Percentiles rank a stretch among this genome's conserved stretches.
Evolutionary conservation across 1,284 basidiomycete species (phyloP).

Genomic region (Tremellales sp.): DNA sequence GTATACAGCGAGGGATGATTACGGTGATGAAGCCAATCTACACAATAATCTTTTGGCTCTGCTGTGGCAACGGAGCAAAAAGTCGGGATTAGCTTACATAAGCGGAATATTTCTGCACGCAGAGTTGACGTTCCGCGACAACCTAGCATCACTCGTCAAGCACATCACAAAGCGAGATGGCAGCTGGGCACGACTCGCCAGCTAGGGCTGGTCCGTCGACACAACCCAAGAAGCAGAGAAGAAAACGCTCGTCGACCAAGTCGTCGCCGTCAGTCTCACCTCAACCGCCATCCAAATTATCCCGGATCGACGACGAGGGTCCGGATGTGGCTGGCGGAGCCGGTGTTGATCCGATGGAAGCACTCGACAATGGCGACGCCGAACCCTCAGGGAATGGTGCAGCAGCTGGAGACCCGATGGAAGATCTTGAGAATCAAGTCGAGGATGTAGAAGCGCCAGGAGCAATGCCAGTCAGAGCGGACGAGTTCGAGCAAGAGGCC

Average conservation of each 20-base stretch:
- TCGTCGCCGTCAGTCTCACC: neutral
- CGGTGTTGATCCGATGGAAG: constrained; percentile 21
- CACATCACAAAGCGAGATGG: too few relatives aligned
- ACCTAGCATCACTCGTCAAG: too few relatives aligned
- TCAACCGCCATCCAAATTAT: constrained; percentile 18
- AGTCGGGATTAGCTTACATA: constrained; percentile 1
- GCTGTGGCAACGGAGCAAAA: too few relatives aligned
- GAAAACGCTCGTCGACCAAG: neutral
- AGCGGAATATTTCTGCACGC: neutral
- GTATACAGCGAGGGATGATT: neutral
- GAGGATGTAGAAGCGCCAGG: constrained; percentile 16
- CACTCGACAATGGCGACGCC: constrained; percentile 9
- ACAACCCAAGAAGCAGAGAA: constrained; percentile 10
- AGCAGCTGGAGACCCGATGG: constrained; percentile 30
- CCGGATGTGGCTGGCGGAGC: constrained; percentile 6
- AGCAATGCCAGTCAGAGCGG: constrained; percentile 63
- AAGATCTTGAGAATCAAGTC: constrained; percentile 14
- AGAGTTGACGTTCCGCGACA: too few relatives aligned
- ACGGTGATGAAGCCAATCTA: too few relatives aligned
- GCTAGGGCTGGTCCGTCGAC: constrained; percentile 4
- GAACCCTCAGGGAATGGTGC: constrained; percentile 11
- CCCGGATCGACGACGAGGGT: constrained; percentile 14
- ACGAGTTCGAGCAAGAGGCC: constrained; percentile 85
- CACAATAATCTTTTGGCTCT: too few relatives aligned
- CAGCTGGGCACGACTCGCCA: neutral